Conservation (phyloP, 1,284 basidiomycete genomes). For the Rhodotorula sp. region DNA sequence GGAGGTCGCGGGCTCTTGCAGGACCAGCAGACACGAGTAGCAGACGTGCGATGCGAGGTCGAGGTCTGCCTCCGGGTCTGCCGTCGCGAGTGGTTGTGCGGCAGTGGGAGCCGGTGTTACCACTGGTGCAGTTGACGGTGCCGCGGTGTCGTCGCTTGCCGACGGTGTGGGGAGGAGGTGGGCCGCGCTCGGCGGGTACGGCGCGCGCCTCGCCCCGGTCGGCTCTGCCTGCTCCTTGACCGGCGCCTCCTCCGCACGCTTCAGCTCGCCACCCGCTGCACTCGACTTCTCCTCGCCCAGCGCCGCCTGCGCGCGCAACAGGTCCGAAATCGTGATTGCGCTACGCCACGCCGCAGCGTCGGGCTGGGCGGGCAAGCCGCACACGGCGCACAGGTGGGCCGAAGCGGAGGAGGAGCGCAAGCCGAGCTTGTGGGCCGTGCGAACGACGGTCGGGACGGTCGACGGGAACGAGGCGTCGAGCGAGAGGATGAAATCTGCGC, state of each 20-base stretch:
- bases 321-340: constrained; percentile 35
- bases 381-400: neutral
- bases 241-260: neutral
- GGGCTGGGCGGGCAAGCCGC: constrained; percentile 23
- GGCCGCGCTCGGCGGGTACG: constrained; percentile 24
- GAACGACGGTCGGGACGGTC: constrained; percentile 40
- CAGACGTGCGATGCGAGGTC: constrained; percentile 22
- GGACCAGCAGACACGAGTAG: constrained; percentile 35
- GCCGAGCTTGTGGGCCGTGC: constrained; percentile 42
- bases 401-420: constrained; percentile 20
- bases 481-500: constrained; percentile 33
- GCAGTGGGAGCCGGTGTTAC: too few species aligned
- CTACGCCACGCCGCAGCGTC: constrained; percentile 28
- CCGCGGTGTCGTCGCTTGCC: neutral
- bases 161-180: constrained; percentile 7
- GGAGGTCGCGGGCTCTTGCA: constrained; percentile 11
- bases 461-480: constrained; percentile 39
- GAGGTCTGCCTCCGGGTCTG: neutral
- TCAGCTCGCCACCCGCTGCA: neutral
- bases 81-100: too few species aligned
- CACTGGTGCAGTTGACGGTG: neutral
- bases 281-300: neutral
- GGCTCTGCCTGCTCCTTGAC: neutral
- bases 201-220: neutral
- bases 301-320: neutral